Conservation (phyloP, 2,329 filamentous ascomycete genomes). For the Neoascochyta sp. region DNA sequence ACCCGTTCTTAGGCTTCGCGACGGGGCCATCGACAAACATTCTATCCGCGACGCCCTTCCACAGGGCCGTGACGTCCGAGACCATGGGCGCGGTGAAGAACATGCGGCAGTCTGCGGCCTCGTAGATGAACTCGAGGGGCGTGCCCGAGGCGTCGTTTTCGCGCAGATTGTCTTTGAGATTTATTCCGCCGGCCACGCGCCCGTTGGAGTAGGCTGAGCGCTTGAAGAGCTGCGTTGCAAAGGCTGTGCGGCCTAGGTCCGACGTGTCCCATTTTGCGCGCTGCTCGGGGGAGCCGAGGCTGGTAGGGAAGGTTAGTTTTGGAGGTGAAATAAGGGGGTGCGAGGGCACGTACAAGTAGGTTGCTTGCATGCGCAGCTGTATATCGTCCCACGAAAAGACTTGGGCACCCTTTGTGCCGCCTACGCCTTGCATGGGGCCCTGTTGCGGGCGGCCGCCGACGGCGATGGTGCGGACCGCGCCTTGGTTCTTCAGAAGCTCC, state of each 20-base stretch:
- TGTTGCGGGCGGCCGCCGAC: conserved; percentile 43
- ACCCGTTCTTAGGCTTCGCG: conserved; percentile 17
- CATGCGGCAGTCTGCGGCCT: conserved; percentile 42
- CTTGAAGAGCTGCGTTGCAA: conserved; percentile 32
- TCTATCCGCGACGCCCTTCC: conserved; percentile 37
- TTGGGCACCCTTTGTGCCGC: conserved; percentile 45
- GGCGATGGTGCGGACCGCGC: conserved; percentile 41
- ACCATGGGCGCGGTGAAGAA: conserved; percentile 40
- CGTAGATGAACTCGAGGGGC: conserved; percentile 42
- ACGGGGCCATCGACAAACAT: no score
- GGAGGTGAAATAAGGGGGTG: neutral
- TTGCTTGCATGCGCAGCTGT: conserved; percentile 27
- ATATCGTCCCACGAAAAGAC: conserved; percentile 35
- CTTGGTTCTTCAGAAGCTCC: conserved; percentile 47
- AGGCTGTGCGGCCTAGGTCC: conserved; percentile 31
- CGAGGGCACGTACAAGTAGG: conserved; percentile 20
- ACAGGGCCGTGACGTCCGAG: conserved; percentile 34
- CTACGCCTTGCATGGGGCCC: conserved; percentile 45
- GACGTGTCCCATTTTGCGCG: conserved; percentile 27
- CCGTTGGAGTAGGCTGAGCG: conserved; percentile 25
- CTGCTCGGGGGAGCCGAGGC: conserved; percentile 29
- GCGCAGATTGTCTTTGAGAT: conserved; percentile 38
- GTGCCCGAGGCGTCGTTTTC: conserved; percentile 36
- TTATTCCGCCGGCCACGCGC: conserved; percentile 29
- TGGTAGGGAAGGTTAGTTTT: conserved; percentile 2